Percentiles rank a stretch among this genome's conserved stretches.
Conservation (phyloP, 345 rosid genomes). For the Hypericum perforatum region DNA sequence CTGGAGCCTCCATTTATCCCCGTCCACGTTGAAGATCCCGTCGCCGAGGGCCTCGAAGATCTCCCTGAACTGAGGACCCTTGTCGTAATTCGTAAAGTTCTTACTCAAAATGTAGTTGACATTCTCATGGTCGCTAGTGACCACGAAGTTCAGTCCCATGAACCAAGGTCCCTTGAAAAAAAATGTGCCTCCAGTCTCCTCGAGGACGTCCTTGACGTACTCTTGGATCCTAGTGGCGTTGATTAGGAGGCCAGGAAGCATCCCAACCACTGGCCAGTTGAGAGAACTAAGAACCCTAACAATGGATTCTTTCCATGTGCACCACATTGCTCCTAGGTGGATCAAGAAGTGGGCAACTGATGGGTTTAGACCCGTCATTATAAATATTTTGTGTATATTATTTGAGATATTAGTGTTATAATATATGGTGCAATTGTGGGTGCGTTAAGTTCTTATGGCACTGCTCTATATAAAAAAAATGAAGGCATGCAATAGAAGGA, state of each 20-base stretch:
- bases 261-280: background rate
- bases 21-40: slow-evolving; percentile 1
- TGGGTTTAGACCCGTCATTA: no score
- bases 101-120: background rate
- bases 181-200: background rate
- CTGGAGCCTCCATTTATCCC: background rate
- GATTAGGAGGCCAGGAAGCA: background rate
- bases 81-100: background rate
- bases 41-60: background rate
- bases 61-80: background rate
- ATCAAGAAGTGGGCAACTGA: no score
- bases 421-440: no score
- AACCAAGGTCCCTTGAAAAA: background rate
- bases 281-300: no score
- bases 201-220: background rate
- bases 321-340: no score
- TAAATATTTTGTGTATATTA: no score
- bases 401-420: no score
- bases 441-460: no score
- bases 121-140: background rate
- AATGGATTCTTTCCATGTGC: no score
- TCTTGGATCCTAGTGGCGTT: background rate
- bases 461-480: no score
- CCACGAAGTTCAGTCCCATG: background rate
- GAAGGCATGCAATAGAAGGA: no score